phyloP scores from a whole-genome alignment of 345 rosid species.

The Limnanthes douglasii region DNA sequence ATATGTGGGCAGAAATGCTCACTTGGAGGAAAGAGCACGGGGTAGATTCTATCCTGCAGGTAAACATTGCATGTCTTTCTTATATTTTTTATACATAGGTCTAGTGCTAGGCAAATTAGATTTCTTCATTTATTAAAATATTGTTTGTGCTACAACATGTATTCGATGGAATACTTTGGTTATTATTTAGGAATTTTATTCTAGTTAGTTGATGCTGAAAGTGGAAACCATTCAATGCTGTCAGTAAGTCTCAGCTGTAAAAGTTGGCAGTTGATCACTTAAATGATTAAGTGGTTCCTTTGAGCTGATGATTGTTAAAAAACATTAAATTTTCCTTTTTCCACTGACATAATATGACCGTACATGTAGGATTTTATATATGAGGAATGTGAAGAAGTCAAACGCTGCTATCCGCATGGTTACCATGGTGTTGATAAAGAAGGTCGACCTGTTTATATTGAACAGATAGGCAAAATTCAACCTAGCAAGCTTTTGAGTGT shows the following conservation, averaged over 20 bases:
- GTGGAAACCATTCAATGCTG: too few species aligned
- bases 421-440: slow-evolving; percentile 92
- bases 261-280: too few species aligned
- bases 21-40: slow-evolving; percentile 75
- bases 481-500: slow-evolving; percentile 65
- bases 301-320: slow-evolving; percentile 1
- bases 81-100: slow-evolving; percentile 1
- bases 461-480: slow-evolving; percentile 68
- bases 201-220: too few species aligned
- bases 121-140: too few species aligned
- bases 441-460: slow-evolving; percentile 80
- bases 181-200: too few species aligned
- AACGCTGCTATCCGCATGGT: slow-evolving; percentile 79
- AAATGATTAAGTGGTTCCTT: slow-evolving; percentile 12
- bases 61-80: slow-evolving; percentile 11
- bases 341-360: slow-evolving; percentile 2
- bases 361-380: slow-evolving; percentile 66
- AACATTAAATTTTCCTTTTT: background rate
- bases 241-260: too few species aligned
- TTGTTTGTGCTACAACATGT: too few species aligned
- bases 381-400: slow-evolving; percentile 71
- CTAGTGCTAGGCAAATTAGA: too few species aligned
- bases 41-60: slow-evolving; percentile 71
- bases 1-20: slow-evolving; percentile 95
- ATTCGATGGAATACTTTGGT: too few species aligned